A percentile compares a stretch with the other conserved stretches of the same genome.
These are phyloP conservation scores for Metarhizium anisopliae DNA, from an alignment of 2,329 filamentous ascomycete species.

Conservation along the genomic window DNA sequence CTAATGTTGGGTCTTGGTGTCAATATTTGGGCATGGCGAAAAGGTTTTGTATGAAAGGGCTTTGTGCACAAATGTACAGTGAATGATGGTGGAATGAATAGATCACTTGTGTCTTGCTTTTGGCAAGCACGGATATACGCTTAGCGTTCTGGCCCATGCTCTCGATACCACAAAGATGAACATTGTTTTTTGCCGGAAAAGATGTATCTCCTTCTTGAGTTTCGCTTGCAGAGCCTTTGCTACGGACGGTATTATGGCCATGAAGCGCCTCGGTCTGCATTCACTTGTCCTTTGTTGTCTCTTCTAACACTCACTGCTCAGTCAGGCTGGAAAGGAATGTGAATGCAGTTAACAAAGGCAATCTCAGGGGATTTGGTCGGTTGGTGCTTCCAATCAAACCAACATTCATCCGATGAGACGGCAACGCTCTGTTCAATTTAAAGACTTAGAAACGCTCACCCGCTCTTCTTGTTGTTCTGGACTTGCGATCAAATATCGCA, in stretches of 20 bases:
- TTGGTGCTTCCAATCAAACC: not conserved
- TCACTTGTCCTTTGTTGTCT: not conserved
- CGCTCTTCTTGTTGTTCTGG: not conserved
- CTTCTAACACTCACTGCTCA: not conserved
- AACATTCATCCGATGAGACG: not conserved
- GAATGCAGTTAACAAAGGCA: not conserved
- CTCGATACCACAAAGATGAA: not conserved
- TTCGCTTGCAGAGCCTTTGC: not conserved
- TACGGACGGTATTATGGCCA: not conserved
- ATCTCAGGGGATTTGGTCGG: not conserved
- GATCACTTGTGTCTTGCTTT: not conserved
- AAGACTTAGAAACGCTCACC: not conserved
- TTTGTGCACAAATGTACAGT: not conserved
- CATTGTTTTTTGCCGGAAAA: not conserved
- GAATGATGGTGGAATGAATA: not conserved
- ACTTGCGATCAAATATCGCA: not conserved
- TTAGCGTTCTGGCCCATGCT: not conserved
- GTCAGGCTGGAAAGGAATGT: not conserved
- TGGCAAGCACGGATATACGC: not conserved
- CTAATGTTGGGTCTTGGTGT: conserved; percentile 21
- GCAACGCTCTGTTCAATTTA: not conserved
- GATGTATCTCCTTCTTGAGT: not conserved
- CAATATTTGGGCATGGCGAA: not conserved
- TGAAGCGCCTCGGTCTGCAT: not conserved
- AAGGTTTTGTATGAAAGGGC: not conserved